Evolutionary conservation across 345 rosid genomes (phyloP).

Genomic region (Dipteronia dyeriana): DNA sequence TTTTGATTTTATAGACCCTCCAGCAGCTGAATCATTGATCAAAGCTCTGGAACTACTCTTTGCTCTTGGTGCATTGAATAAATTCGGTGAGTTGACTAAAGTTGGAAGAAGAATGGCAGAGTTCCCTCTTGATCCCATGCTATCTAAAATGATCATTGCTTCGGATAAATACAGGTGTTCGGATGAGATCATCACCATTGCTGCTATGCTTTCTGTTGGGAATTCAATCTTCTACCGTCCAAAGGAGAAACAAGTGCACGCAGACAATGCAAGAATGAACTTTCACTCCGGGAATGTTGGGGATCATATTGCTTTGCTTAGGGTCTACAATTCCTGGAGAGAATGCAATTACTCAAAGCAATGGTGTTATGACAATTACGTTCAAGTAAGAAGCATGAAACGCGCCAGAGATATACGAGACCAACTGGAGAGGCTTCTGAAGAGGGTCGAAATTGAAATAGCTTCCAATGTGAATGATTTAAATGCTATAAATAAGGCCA

Average conservation of each 20-base stretch:
- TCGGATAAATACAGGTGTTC: constrained; percentile 88
- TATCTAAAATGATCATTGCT: constrained; percentile 75
- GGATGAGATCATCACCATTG: constrained; percentile 9
- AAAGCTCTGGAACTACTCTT: constrained; percentile 81
- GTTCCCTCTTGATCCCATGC: too few species aligned
- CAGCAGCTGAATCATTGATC: constrained; percentile 90
- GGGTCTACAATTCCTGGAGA: constrained; percentile 93
- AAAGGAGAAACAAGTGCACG: constrained; percentile 90
- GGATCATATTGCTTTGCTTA: constrained; percentile 85
- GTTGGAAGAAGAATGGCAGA: constrained; percentile 80
- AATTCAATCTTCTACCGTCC: too few species aligned
- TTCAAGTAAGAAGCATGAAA: constrained; percentile 97
- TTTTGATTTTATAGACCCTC: constrained; percentile 98
- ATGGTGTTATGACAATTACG: constrained; percentile 97
- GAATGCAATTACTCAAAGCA: constrained; percentile 93
- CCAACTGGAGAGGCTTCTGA: constrained; percentile 89
- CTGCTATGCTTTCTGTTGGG: too few species aligned
- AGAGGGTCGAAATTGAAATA: constrained; percentile 93
- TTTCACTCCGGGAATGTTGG: constrained; percentile 90
- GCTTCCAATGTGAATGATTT: constrained; percentile 59
- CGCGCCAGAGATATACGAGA: constrained; percentile 92
- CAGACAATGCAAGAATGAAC: constrained; percentile 91
- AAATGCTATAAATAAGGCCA: constrained; percentile 75
- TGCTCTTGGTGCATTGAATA: constrained; percentile 84
- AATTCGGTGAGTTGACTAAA: constrained; percentile 92